These are phyloP conservation scores for Diplogelasinospora grovesii DNA, from an alignment of 495 filamentous ascomycete genomes.

Conservation along the genomic window DNA sequence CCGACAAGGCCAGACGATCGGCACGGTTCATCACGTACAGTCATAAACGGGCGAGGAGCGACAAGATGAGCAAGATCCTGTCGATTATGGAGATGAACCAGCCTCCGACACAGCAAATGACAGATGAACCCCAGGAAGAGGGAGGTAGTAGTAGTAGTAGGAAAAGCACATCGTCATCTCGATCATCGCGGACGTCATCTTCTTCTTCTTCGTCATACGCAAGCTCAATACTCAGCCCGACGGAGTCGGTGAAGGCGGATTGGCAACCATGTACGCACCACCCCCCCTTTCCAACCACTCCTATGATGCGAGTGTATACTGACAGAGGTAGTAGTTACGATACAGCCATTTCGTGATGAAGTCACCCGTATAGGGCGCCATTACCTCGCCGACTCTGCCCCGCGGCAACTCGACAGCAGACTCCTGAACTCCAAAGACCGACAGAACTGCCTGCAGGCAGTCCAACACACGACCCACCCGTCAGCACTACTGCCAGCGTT, in stretches of 20 bases:
- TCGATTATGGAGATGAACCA: slow-evolving; percentile 25
- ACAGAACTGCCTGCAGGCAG: slow-evolving; percentile 49
- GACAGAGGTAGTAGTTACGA: slow-evolving; percentile 62
- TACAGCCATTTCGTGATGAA: slow-evolving; percentile 65
- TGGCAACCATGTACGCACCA: slow-evolving; percentile 31
- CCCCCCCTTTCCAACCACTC: neutral
- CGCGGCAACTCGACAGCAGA: slow-evolving; percentile 57
- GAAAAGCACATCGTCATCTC: neutral
- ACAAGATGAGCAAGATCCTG: slow-evolving; percentile 29
- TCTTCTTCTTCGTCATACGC: too few species aligned
- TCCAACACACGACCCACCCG: slow-evolving; percentile 64
- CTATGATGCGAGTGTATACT: neutral
- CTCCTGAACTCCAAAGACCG: slow-evolving; percentile 57
- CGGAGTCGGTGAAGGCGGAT: slow-evolving; percentile 15
- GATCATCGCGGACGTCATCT: slow-evolving; percentile 13
- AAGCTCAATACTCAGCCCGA: slow-evolving; percentile 17
- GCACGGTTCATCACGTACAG: slow-evolving; percentile 20
- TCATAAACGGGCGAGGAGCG: slow-evolving; percentile 22
- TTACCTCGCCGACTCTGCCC: slow-evolving; percentile 54
- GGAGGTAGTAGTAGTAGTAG: slow-evolving; percentile 6
- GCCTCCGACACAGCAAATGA: neutral
- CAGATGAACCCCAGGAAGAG: slow-evolving; percentile 4
- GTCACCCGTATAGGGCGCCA: slow-evolving; percentile 53
- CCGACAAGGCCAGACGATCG: slow-evolving; percentile 19
- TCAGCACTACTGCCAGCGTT: slow-evolving; percentile 53